Evolutionary conservation across 768 basidiomycete species (phyloP), one percentile per base, ranked within the genome.

Genomic region (Suillus placidus): DNA sequence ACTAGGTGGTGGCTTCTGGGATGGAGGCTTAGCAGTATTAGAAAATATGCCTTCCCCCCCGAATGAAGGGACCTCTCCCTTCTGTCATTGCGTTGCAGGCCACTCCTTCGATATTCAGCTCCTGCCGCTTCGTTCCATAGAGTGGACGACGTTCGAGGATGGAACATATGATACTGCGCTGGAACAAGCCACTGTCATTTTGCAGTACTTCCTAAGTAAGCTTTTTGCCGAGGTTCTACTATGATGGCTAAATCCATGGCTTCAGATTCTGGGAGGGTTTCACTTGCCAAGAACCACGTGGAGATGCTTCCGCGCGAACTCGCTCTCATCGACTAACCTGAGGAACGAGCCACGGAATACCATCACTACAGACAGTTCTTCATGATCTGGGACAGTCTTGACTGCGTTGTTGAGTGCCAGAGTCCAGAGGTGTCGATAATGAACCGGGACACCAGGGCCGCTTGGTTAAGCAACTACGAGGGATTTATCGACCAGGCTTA

Each of bases 161-260:
- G 79, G 83, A 6, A 99, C 96, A 1, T 88, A 90, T 67, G 79
- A 82, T 13, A 88, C 88, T 7, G 96, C 95, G 0, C 79, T 98
- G 10, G 87, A 92, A 71, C 93, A 95, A 71, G 89, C 93, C 1
- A 96, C 96, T 65, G 89, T 92, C 47, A 91, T 97, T 65, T 74
- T 95, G 64, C 88, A 96, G 18, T 95, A 94, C 74, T 93, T 97
- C 82, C 85, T 99, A 30, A 88, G 96, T 95, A 72, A 37, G 87
- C 76, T 18, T 18, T 60, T 61, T n/a, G 1, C 13, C 12, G 47
- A 42, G 20, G 8, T 38, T 23, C 8, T 40, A 40, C 12, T n/a
- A 23, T 16, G 2, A 35, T 40, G 26, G 34, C 9, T 61, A 14
- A 7, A 62, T 72, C 30, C 3, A 12, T 20, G 10, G 49, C 10